These are phyloP conservation scores for Forsythia viridissima DNA, from an alignment of 257 asterid species.

Conservation along the genomic window DNA sequence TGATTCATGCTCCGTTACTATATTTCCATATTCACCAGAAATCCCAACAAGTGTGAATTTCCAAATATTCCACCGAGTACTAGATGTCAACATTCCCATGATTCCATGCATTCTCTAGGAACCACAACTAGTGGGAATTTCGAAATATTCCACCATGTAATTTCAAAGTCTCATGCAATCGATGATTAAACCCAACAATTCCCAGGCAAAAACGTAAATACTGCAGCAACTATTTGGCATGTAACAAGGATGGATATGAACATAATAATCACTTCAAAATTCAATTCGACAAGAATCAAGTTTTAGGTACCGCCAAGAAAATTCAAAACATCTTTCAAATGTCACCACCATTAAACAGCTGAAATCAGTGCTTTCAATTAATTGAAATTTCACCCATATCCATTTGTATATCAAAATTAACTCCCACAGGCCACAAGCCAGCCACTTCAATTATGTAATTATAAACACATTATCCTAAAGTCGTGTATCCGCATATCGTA, in stretches of 20 bases:
- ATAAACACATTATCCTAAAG: background rate
- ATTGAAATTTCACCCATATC: background rate
- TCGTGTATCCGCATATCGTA: background rate
- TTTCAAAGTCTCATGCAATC: background rate
- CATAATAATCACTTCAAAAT: slow-evolving; percentile 7
- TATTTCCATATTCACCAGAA: background rate
- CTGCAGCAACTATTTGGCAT: slow-evolving; percentile 16
- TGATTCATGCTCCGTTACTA: background rate
- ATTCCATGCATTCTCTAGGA: background rate
- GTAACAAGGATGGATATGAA: slow-evolving; percentile 1
- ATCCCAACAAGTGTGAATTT: background rate
- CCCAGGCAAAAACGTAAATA: slow-evolving; percentile 6
- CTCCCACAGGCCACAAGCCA: slow-evolving; percentile 9
- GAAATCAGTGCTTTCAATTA: slow-evolving; percentile 13
- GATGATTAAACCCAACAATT: background rate
- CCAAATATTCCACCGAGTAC: background rate
- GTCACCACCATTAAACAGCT: slow-evolving; percentile 9
- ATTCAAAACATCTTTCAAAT: slow-evolving; percentile 6
- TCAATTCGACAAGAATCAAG: slow-evolving; percentile 6
- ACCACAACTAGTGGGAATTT: background rate
- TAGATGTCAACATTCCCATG: background rate
- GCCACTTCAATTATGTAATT: background rate
- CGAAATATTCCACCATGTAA: background rate
- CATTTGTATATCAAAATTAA: background rate
- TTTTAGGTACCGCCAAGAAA: slow-evolving; percentile 15